These are phyloP conservation scores for Pichia occidentalis DNA, from an alignment of 805 yeast species.

Conservation along the genomic window DNA sequence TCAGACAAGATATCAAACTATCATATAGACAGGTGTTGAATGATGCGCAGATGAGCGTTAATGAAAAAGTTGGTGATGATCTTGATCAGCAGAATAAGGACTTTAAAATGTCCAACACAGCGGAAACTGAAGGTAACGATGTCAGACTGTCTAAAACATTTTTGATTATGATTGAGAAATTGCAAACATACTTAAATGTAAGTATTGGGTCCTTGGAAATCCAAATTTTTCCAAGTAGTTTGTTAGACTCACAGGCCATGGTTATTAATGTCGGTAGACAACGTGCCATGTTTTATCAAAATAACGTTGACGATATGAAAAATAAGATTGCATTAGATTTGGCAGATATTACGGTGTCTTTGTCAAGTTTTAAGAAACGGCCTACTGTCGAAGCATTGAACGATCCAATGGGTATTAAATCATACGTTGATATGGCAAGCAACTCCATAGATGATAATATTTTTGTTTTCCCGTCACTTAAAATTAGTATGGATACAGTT, in stretches of 20 bases:
- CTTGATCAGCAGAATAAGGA: not conserved
- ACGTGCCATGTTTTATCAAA: conserved; percentile 46
- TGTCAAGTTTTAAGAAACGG: conserved; percentile 52
- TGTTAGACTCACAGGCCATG: conserved; percentile 71
- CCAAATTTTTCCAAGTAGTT: conserved; percentile 77
- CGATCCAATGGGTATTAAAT: conserved; percentile 38
- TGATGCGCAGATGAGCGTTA: conserved; percentile 38
- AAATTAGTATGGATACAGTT: conserved; percentile 68
- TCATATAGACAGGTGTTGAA: conserved; percentile 72
- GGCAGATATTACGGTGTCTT: conserved; percentile 57
- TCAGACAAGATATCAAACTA: conserved; percentile 62
- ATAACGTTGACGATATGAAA: conserved; percentile 38
- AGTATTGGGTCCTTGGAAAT: conserved; percentile 47
- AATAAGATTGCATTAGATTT: conserved; percentile 56
- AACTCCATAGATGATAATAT: conserved; percentile 74
- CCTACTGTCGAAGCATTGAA: conserved; percentile 39
- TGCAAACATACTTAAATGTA: conserved; percentile 66
- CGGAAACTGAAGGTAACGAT: not conserved
- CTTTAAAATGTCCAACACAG: too few species aligned
- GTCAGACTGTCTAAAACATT: conserved; percentile 16
- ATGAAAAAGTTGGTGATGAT: not conserved
- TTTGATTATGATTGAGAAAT: conserved; percentile 30
- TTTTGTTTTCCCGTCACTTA: conserved; percentile 70
- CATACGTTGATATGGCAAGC: conserved; percentile 49
- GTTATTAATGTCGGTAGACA: conserved; percentile 52